These are phyloP conservation scores for Pleurostoma richardsiae DNA, from an alignment of 2,329 filamentous ascomycete species.

Conservation along the genomic window DNA sequence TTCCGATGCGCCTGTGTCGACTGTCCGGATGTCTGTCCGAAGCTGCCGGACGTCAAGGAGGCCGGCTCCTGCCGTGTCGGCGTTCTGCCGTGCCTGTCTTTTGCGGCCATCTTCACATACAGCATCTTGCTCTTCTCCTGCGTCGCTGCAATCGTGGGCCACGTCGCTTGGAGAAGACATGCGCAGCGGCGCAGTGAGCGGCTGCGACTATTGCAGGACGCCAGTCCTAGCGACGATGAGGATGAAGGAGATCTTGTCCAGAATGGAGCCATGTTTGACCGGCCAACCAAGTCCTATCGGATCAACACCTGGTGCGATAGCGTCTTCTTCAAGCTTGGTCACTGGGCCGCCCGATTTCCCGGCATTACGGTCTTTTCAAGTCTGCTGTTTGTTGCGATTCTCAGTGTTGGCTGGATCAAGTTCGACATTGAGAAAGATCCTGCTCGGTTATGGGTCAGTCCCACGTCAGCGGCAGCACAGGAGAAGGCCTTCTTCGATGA, in stretches of 20 bases:
- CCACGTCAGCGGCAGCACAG: slow-evolving; percentile 80
- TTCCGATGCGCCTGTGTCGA: slow-evolving; percentile 94
- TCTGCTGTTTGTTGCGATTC: slow-evolving; percentile 67
- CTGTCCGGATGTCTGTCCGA: slow-evolving; percentile 80
- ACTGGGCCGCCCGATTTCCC: slow-evolving; percentile 77
- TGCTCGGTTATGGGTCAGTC: slow-evolving; percentile 93
- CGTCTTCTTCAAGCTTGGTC: slow-evolving; percentile 75
- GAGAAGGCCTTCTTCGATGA: slow-evolving; percentile 93
- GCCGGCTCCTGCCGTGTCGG: slow-evolving; percentile 76
- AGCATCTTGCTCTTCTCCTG: slow-evolving; percentile 66
- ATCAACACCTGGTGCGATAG: slow-evolving; percentile 80
- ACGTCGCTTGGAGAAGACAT: slow-evolving; percentile 71
- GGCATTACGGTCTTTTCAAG: slow-evolving; percentile 74
- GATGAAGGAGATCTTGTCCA: slow-evolving; percentile 84
- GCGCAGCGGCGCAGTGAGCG: slow-evolving; percentile 72
- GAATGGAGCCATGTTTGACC: slow-evolving; percentile 71
- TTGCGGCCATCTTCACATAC: slow-evolving; percentile 85
- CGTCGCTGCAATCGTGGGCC: slow-evolving; percentile 62
- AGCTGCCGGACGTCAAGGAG: slow-evolving; percentile 70
- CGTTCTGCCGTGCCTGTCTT: slow-evolving; percentile 85
- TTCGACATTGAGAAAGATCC: slow-evolving; percentile 91
- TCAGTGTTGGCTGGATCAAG: slow-evolving; percentile 82
- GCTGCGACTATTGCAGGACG: slow-evolving; percentile 81
- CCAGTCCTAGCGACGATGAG: slow-evolving; percentile 82
- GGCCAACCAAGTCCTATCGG: slow-evolving; percentile 72